These are phyloP conservation scores for Cordyceps farinosa DNA, from an alignment of 2,329 filamentous ascomycete genomes.

Conservation along the genomic window DNA sequence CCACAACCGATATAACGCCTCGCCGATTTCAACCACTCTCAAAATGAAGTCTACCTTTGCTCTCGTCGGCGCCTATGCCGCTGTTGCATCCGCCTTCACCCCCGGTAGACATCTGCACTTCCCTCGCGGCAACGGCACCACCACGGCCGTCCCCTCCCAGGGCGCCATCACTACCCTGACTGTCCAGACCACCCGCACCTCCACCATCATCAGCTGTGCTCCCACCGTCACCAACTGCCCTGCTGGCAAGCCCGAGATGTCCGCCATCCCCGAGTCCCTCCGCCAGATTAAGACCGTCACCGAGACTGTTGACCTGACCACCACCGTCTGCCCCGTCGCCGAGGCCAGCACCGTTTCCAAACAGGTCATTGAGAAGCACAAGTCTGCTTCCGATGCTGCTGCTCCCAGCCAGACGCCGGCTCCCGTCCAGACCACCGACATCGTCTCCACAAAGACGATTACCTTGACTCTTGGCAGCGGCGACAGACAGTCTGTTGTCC, in stretches of 20 bases:
- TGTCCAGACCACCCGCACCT: constrained; percentile 51
- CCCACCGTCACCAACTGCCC: constrained; percentile 57
- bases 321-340: constrained; percentile 44
- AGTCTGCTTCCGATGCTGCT: constrained; percentile 22
- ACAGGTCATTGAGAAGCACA: constrained; percentile 34
- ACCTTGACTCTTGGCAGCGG: constrained; percentile 35
- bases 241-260: constrained; percentile 32
- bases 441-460: constrained; percentile 32
- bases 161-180: constrained; percentile 38
- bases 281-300: constrained; percentile 35
- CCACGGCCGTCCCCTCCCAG: constrained; percentile 14
- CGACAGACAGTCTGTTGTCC: constrained; percentile 30
- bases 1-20: not conserved
- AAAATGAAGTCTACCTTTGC: constrained; percentile 48
- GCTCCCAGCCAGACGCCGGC: constrained; percentile 30
- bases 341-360: constrained; percentile 40
- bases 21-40: constrained; percentile 22
- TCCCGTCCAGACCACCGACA: constrained; percentile 24
- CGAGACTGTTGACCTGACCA: constrained; percentile 38
- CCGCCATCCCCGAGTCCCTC: constrained; percentile 35
- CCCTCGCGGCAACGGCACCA: constrained; percentile 21
- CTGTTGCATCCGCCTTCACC: constrained; percentile 39
- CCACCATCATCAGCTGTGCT: constrained; percentile 57
- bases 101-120: constrained; percentile 19
- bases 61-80: constrained; percentile 43